Conservation (phyloP, 768 basidiomycete genomes). For the Amanita inopinata region DNA sequence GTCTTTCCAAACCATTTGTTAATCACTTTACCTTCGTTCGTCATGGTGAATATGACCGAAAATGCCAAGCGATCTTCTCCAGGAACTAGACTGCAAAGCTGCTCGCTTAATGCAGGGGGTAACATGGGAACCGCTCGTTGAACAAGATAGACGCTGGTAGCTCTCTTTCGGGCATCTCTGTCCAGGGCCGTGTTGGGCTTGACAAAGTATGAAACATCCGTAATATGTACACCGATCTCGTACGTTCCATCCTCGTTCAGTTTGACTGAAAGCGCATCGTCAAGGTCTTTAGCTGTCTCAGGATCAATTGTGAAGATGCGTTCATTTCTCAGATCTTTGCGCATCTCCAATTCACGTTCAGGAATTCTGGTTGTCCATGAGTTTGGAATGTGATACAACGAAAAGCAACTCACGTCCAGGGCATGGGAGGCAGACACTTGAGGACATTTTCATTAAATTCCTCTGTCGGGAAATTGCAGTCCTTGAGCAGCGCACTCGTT, state of each 20-base stretch:
- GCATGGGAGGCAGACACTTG: slow-evolving; percentile 92
- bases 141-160: slow-evolving; percentile 93
- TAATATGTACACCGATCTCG: slow-evolving; percentile 90
- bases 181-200: slow-evolving; percentile 96
- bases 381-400: background rate
- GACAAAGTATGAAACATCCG: slow-evolving; percentile 93
- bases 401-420: slow-evolving; percentile 66
- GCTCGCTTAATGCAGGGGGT: slow-evolving; percentile 86
- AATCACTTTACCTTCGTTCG: slow-evolving; percentile 68
- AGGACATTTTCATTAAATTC: slow-evolving; percentile 93
- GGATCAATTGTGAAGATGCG: slow-evolving; percentile 95
- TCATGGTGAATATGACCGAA: slow-evolving; percentile 81
- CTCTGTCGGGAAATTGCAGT: slow-evolving; percentile 98
- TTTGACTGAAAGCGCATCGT: slow-evolving; percentile 90
- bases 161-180: slow-evolving; percentile 94
- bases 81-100: slow-evolving; percentile 86
- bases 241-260: slow-evolving; percentile 86
- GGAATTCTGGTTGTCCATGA: slow-evolving; percentile 50
- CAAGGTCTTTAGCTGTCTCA: slow-evolving; percentile 79
- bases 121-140: slow-evolving; percentile 97
- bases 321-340: slow-evolving; percentile 79
- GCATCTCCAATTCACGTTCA: slow-evolving; percentile 78
- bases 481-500: slow-evolving; percentile 93
- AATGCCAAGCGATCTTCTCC: slow-evolving; percentile 87
- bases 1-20: slow-evolving; percentile 93